These are phyloP conservation scores for Amylocystis lapponica DNA, from an alignment of 768 basidiomycete species.

Conservation along the genomic window DNA sequence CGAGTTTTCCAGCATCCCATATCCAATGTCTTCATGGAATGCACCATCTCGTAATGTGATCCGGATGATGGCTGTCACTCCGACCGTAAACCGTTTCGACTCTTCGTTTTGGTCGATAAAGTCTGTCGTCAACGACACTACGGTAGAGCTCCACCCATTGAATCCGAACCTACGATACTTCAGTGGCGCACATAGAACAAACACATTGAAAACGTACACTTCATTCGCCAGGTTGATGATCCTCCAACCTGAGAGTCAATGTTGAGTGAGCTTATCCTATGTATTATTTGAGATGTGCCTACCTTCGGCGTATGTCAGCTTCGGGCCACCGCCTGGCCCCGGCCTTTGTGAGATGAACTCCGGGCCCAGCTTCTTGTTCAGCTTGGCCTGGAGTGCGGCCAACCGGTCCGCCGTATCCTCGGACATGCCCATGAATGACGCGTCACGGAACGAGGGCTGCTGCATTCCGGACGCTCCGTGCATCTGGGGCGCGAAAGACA, in stretches of 20 bases:
- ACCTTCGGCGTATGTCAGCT: slow-evolving; percentile 92
- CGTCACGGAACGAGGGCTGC: slow-evolving; percentile 8
- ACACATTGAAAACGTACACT: slow-evolving; percentile 40
- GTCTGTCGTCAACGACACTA: slow-evolving; percentile 71
- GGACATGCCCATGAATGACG: slow-evolving; percentile 38
- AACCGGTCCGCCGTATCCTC: slow-evolving; percentile 64
- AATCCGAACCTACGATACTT: slow-evolving; percentile 64
- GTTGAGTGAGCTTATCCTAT: not conserved
- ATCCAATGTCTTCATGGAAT: slow-evolving; percentile 92
- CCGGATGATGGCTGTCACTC: slow-evolving; percentile 79
- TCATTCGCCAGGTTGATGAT: slow-evolving; percentile 97
- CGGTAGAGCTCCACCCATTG: slow-evolving; percentile 88
- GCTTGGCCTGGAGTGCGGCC: slow-evolving; percentile 69
- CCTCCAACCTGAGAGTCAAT: slow-evolving; percentile 65
- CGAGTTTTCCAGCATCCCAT: slow-evolving; percentile 79
- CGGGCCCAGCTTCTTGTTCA: slow-evolving; percentile 87
- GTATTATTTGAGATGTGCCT: not conserved
- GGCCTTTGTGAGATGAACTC: slow-evolving; percentile 88
- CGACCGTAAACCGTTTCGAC: slow-evolving; percentile 57
- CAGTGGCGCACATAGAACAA: not conserved
- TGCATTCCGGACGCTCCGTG: slow-evolving; percentile 43
- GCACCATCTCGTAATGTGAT: slow-evolving; percentile 86
- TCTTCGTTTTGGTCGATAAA: slow-evolving; percentile 75
- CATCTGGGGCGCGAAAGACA: slow-evolving; percentile 57
- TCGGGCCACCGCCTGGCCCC: slow-evolving; percentile 81